Evolutionary conservation across 768 basidiomycete genomes (phyloP), one percentile per base, ranked within the genome.

Genomic region (Trametes coccinea): DNA sequence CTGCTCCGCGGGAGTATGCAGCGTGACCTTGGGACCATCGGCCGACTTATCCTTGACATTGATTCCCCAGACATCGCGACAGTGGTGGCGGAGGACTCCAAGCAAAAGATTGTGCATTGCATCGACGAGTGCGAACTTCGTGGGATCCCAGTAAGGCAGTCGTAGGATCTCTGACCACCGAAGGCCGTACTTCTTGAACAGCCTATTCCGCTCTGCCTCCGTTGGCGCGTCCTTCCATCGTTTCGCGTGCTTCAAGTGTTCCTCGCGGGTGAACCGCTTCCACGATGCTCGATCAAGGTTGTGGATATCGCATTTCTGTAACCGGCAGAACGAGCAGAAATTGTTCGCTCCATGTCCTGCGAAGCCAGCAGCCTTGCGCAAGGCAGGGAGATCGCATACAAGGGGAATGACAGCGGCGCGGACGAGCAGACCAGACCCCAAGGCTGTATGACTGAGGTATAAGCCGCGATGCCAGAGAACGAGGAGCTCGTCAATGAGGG

Each of bases 41-140:
- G 14, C 45, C 34, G 2, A 5, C 48, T 11, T 4, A 60, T 44
- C 43, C 43, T 14, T 17, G 14, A 17, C 16, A 6, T 44, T 44
- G 43, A 53, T 10, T 13, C 66, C 54, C 52, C 68, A 71, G 0
- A 75, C 44, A 2, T 63, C 51, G 4, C 70, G 67, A 46, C 70
- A 73, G 53, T 80, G 78, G 22, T 73, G 68, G 22, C 70, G 64
- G 4, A 77, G 56, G 1, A 72, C 47, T 5, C 76, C 75, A 0
- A 79, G 71, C 41, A 75, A 72, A 0, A 80, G 66, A 16, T 70
- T 73, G 61, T 81, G 80, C 78, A 80, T 80, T 2, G 74, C 57
- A 53, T 81, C 78, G 9, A 79, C 63, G 0, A 77, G 64, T 4
- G 72, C 50, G 48, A 65, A 74, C 4, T 57, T 52, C 2, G 69